These are phyloP conservation scores for Torulaspora microellipsoides DNA, from an alignment of 805 yeast species.

Conservation along the genomic window DNA sequence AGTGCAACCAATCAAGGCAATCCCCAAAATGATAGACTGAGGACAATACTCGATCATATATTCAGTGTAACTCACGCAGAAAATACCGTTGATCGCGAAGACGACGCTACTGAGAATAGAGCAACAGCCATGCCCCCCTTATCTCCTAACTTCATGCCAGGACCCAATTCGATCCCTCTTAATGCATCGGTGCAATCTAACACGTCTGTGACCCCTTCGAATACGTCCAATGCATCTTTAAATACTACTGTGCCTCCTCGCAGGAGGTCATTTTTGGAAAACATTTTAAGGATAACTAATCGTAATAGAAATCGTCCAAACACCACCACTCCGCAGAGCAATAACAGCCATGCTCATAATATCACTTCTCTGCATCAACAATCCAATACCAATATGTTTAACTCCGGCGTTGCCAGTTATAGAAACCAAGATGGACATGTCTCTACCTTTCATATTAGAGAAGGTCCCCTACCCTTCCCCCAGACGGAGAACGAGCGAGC, in stretches of 20 bases:
- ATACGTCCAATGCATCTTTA: background rate
- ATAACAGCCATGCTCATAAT: background rate
- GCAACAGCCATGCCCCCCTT: background rate
- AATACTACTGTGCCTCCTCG: conserved; percentile 8
- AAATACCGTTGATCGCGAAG: background rate
- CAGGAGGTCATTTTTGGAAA: conserved; percentile 15
- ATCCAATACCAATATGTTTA: conserved; percentile 17
- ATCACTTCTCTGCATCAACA: background rate
- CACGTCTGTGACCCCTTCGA: background rate
- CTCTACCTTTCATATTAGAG: conserved; percentile 19
- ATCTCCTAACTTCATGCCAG: background rate
- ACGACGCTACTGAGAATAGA: background rate
- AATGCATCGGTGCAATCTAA: background rate
- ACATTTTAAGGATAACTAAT: conserved; percentile 14
- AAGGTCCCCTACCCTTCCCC: conserved; percentile 10
- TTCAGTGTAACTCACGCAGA: conserved; percentile 15
- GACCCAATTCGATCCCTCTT: too few relatives aligned
- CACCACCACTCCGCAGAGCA: background rate
- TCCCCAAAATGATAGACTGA: conserved; percentile 23
- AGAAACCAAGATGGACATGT: conserved; percentile 30
- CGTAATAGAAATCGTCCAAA: conserved; percentile 11
- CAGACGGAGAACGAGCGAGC: conserved; percentile 1
- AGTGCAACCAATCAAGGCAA: conserved; percentile 1
- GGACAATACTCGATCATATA: conserved; percentile 22
- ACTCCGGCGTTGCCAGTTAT: conserved; percentile 34